Evolutionary conservation across 179 eudicot genomes (phyloP).

Genomic region (Corrigiola litoralis): DNA sequence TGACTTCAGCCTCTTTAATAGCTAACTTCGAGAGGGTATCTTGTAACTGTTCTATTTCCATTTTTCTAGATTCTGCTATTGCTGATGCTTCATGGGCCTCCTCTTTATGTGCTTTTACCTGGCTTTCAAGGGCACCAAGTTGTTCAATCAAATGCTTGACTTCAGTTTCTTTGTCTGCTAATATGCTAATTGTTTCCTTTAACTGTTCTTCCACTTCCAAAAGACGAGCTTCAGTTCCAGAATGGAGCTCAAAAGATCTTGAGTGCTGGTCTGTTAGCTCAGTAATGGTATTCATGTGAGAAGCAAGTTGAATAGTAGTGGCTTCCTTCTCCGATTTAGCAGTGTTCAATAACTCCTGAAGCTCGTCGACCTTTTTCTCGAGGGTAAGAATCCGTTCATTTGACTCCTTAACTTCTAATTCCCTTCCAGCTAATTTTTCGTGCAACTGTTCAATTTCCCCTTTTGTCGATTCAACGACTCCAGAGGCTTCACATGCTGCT

Average conservation of each 20-base stretch:
- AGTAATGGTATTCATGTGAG: slow-evolving; percentile 62
- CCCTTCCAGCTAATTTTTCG: slow-evolving; percentile 15
- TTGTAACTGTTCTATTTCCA: slow-evolving; percentile 53
- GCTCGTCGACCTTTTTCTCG: slow-evolving; percentile 53
- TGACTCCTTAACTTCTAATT: slow-evolving; percentile 16
- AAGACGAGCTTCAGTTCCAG: slow-evolving; percentile 54
- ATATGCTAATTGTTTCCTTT: slow-evolving; percentile 39
- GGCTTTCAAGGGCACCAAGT: slow-evolving; percentile 29
- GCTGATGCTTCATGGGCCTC: slow-evolving; percentile 41
- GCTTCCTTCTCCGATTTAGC: slow-evolving; percentile 56
- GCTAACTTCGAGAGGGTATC: slow-evolving; percentile 41
- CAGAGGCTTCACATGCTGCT: slow-evolving; percentile 9
- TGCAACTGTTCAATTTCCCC: slow-evolving; percentile 14
- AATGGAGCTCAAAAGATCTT: slow-evolving; percentile 52
- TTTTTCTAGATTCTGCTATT: slow-evolving; percentile 37
- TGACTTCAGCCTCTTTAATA: slow-evolving; percentile 23
- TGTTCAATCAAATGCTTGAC: slow-evolving; percentile 42
- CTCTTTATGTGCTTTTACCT: slow-evolving; percentile 13
- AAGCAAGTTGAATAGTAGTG: slow-evolving; percentile 51
- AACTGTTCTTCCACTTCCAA: slow-evolving; percentile 45
- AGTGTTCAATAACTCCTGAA: slow-evolving; percentile 44
- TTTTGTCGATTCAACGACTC: slow-evolving; percentile 17
- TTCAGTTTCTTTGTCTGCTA: slow-evolving; percentile 51
- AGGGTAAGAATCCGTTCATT: slow-evolving; percentile 17
- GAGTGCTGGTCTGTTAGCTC: slow-evolving; percentile 73